These are phyloP conservation scores for Pythium apleroticum DNA, from an alignment of 352 stramenopile species.

Conservation along the genomic window DNA sequence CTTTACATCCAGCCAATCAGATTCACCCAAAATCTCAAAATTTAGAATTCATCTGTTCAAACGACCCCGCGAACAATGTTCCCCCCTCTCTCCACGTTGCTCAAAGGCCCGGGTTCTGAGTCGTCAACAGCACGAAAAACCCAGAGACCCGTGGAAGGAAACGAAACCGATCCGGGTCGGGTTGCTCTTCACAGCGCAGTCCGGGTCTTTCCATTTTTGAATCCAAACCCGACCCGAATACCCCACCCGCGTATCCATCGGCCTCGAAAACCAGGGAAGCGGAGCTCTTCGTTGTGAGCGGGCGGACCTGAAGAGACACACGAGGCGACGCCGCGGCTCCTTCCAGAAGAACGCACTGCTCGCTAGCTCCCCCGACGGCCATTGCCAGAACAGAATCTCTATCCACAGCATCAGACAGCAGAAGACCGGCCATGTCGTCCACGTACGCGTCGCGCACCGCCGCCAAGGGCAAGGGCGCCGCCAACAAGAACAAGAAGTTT, in stretches of 20 bases:
- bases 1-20: constrained; percentile 21
- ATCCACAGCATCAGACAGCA: constrained; percentile 7
- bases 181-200: not conserved
- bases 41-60: constrained; percentile 4
- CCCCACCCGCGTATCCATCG: not conserved
- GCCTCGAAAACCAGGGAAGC: not conserved
- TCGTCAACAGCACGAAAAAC: not conserved
- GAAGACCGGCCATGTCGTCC: constrained; percentile 48
- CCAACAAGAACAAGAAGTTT: constrained; percentile 82
- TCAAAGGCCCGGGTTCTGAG: not conserved
- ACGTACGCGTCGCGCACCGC: constrained; percentile 60
- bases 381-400: constrained; percentile 8
- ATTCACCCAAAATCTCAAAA: constrained; percentile 6
- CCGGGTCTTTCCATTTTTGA: constrained; percentile 19
- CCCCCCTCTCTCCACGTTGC: constrained; percentile 2
- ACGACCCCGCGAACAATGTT: constrained; percentile 5
- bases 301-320: constrained; percentile 26
- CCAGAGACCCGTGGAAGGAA: constrained; percentile 12
- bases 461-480: constrained; percentile 66
- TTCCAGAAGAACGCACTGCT: constrained; percentile 16
- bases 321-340: constrained; percentile 11
- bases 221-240: not conserved
- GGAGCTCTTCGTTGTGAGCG: not conserved
- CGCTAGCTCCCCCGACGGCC: no score
- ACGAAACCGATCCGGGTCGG: constrained; percentile 12